Percentiles rank a stretch among this genome's conserved stretches.
Conservation (phyloP, 2,329 filamentous ascomycete species). For the Zopfia rhizophila region DNA sequence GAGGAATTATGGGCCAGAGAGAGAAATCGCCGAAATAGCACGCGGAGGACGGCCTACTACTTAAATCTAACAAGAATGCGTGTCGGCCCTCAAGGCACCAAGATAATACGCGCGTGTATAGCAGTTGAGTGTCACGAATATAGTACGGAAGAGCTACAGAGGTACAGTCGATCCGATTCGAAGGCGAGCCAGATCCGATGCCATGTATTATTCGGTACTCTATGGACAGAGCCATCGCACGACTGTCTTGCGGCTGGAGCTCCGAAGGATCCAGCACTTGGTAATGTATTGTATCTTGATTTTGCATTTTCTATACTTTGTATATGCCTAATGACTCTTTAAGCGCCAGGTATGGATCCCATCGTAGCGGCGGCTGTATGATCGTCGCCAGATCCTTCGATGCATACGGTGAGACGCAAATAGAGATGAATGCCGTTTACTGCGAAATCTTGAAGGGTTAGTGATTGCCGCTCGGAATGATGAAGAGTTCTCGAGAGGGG, state of each 20-base stretch:
- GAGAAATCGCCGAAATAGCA: too few relatives aligned
- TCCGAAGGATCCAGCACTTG: conserved; percentile 8
- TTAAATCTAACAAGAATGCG: too few relatives aligned
- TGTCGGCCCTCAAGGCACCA: too few relatives aligned
- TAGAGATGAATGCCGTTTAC: conserved; percentile 14
- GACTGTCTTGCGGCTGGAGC: conserved; percentile 21
- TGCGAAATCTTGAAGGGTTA: conserved; percentile 27
- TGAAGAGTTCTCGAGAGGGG: conserved; percentile 7
- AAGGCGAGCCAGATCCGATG: conserved; percentile 22
- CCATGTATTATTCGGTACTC: conserved; percentile 14
- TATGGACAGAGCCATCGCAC: conserved; percentile 24
- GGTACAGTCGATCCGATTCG: conserved; percentile 24
- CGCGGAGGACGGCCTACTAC: too few relatives aligned
- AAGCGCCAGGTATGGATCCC: conserved; percentile 34
- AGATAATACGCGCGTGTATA: too few relatives aligned
- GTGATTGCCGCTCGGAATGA: conserved; percentile 27
- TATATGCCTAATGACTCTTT: conserved; percentile 36
- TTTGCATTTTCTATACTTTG: conserved; percentile 40
- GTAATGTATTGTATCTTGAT: conserved; percentile 35
- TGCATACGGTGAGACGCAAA: conserved; percentile 6
- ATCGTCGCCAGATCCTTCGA: conserved; percentile 20
- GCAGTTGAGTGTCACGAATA: background rate
- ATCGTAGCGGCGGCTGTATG: conserved; percentile 24
- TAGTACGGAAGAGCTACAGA: background rate
- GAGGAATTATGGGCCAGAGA: too few relatives aligned